Base-by-base conservation (phyloP, 768 basidiomycete species). In the Postia placenta region DNA sequence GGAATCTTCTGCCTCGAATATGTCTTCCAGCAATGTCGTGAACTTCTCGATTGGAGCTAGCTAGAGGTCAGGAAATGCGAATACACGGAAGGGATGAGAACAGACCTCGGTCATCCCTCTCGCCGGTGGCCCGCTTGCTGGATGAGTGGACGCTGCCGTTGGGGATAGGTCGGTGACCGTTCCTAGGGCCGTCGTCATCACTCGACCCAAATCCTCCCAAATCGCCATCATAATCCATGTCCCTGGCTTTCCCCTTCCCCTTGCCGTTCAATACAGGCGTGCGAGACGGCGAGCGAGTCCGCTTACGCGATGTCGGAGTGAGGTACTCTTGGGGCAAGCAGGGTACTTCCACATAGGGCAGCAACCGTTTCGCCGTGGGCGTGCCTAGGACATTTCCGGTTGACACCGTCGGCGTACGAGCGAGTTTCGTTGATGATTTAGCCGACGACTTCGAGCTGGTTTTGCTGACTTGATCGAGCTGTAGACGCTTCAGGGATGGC, bases 1-100 rank as follows among this genome's bases (percentile, higher is more conserved):
- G 0, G 74, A 63, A 60, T 93, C 92, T 56, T 89, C 83, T 0
- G 87, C 82, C 53, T 87, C 84, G 48, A 95, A 87, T 14, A 96
- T 76, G 47, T 95, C 92, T 54, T 92, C 89, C 1, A 95, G 69
- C 15, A 91, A 67, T 2, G 81, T 79, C 0, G 70, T 72, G 9
- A 98, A 72, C 63, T 88, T 94, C 59, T 93, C 86, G 3, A 87
- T 64, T 0, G 87, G 85, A 1, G 67, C 86, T 85, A 50, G 35
- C 25, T 27, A 20, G 23, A 11, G 23, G 30, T 33, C 30, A 33
- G 30, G 30, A 7, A 33, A 7, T 7, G 30, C 30, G 30, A 33
- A 7, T 33, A 15, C 7, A 15, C 30, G 15, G 15, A 33, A 45
- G 33, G 12, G 15, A 41, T 2, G 39, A 44, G 41, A 23, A 9